Conservation (phyloP, 306 rosid species). For the Carpinus fangiana region DNA sequence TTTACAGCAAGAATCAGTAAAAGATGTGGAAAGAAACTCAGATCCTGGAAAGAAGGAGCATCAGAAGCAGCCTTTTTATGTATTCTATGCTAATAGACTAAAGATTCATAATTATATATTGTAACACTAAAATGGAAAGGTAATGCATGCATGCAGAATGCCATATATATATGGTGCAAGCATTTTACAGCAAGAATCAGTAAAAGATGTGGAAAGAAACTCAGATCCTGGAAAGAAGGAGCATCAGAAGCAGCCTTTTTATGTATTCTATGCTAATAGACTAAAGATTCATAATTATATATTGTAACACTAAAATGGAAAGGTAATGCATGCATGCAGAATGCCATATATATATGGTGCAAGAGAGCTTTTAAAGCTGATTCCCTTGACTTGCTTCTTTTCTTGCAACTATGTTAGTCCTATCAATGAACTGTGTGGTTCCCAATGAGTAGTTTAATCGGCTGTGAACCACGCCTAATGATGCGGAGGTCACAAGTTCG, state of each 20-base stretch:
- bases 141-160: too few species aligned
- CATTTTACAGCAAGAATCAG: constrained; percentile 4
- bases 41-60: too few species aligned
- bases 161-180: too few species aligned
- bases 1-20: constrained; percentile 2
- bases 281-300: constrained; percentile 34
- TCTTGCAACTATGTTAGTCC: background rate
- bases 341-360: background rate
- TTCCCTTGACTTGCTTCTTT: constrained; percentile 10
- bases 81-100: too few species aligned
- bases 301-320: constrained; percentile 1
- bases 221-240: constrained; percentile 19
- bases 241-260: constrained; percentile 1
- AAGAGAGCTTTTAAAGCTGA: background rate
- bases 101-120: too few species aligned
- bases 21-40: too few species aligned
- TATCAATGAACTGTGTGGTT: background rate
- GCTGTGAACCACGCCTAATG: too few species aligned
- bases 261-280: background rate
- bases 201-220: constrained; percentile 20
- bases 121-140: too few species aligned
- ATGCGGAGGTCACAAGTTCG: too few species aligned
- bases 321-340: background rate
- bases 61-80: too few species aligned
- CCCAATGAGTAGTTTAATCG: too few species aligned